Evolutionary conservation across 2,329 filamentous ascomycete species (phyloP), one percentile per base, ranked within the genome.

Genomic region (Arthrinium puccinioides): DNA sequence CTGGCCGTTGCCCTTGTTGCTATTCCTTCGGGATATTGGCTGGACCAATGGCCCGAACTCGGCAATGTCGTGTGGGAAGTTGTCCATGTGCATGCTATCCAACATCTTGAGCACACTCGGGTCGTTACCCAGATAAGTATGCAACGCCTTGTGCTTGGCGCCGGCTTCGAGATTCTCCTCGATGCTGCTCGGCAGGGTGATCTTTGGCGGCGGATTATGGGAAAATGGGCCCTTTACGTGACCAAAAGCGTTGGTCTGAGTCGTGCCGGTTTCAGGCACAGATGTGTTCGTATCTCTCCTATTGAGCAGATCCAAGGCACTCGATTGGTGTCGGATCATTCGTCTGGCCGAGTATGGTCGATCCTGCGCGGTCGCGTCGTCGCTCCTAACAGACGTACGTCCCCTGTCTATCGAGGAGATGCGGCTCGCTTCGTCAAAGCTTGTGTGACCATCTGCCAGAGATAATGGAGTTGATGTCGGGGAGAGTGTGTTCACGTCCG

Each of bases 91-190:
- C 64, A 97, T 88, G 5, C 84, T 79, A 55, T 96, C 87, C 4
- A 98, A 61, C 74, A 84, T 81, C 52, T 73, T 74, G 32, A 84
- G 63, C 37, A 84, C 76, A 49, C 65, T 78, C 4, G 81, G 79
- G 43, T 84, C 79, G 40, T 84, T 88, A 2, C 92, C 92, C 30
- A 78, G 74, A 54, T 98, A 97, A 3, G 84, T 87, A 61, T 97
- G 90, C 27, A 79, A 81, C 4, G 76, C 72, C 40, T 71, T 73
- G 44, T 76, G 75, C 26, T 69, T 71, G 11, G 63, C 59, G 4
- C 56, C 58, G 4, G 61, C 48, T 21, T 57, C 55, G 9, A 57
- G 49, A 11, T 53, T 47, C 9, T 53, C 54, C 15, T 51, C 43
- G 37, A 55, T 51, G 3, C 47, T 42, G 4, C 60, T 52, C 10